These are phyloP conservation scores for Mallotus japonicus DNA, from an alignment of 441 rosid species.

Conservation along the genomic window DNA sequence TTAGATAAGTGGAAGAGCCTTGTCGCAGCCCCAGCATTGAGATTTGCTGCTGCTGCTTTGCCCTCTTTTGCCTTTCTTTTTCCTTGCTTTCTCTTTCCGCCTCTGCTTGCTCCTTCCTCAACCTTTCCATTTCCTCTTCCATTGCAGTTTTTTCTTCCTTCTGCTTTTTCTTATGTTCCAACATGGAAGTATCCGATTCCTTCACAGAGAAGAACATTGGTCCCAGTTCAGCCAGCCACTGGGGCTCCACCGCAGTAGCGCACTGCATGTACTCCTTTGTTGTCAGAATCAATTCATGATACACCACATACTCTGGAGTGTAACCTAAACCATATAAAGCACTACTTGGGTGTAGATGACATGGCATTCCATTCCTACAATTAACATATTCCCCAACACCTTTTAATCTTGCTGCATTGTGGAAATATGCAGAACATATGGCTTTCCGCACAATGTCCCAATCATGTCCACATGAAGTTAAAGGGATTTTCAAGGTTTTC, in stretches of 20 bases:
- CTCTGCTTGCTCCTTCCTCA: constrained; percentile 75
- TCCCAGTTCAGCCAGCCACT: constrained; percentile 93
- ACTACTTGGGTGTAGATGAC: constrained; percentile 95
- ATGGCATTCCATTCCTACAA: constrained; percentile 85
- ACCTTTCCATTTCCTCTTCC: constrained; percentile 94
- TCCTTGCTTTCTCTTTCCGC: constrained; percentile 48
- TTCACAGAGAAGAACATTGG: constrained; percentile 96
- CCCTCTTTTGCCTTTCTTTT: constrained; percentile 60
- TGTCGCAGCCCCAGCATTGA: constrained; percentile 63
- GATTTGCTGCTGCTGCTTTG: constrained; percentile 71
- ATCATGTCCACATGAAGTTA: constrained; percentile 74
- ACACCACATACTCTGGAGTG: constrained; percentile 87
- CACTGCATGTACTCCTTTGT: constrained; percentile 97
- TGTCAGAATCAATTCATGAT: constrained; percentile 85
- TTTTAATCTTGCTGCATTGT: constrained; percentile 81
- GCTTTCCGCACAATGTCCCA: constrained; percentile 83
- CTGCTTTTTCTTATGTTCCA: constrained; percentile 90
- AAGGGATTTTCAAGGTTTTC: constrained; percentile 74
- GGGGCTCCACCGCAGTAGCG: constrained; percentile 88
- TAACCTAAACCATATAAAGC: constrained; percentile 86
- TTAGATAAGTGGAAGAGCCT: constrained; percentile 59
- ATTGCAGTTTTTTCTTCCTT: constrained; percentile 89
- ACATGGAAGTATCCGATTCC: constrained; percentile 80
- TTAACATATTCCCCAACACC: constrained; percentile 94
- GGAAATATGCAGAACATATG: constrained; percentile 94